Evolutionary conservation across 495 filamentous ascomycete genomes (phyloP), one percentile per base, ranked within the genome.

Genomic region (Penicillium steckii): DNA sequence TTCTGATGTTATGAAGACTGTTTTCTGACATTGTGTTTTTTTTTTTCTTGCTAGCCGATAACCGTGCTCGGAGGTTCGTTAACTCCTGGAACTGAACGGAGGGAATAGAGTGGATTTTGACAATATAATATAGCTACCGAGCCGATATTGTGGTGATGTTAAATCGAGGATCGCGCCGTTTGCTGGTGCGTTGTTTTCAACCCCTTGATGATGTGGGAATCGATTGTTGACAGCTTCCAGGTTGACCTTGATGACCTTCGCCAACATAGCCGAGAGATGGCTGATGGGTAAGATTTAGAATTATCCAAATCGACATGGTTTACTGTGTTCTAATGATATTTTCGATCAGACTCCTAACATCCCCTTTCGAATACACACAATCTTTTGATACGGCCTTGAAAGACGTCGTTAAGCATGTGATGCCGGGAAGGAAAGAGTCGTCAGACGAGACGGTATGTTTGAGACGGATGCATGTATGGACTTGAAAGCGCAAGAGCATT

Each of bases 241-340:
- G 89, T 98, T 61, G 96, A 91, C 75, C 80, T 99, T 52, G 95
- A 97, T 72, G 91, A 97, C 64, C 88, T 97, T 65, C 80, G 95
- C 67, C 81, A 88, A 55, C 92, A 96, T 74, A 95, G 89, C 65
- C 72, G 87, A 52, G 90, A 94, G 57, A 79, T 97, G 25, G 89
- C 95, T 57, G 90, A 97, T 56, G 91, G 91, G 78, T 83, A 70
- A 29, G 69, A 50, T 17, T 18, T 15, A 23, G 18, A 1, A 8
- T 17, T 48, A n/a, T 37, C 32, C 6, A 8, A 15, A 21, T 12
- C 21, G 38, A 23, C 15, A 41, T 29, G 19, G 2, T 53, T 3
- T 41, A 18, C 6, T 12, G 2, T 12, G 33, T 4, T 27, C 38
- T 48, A 15, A 51, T 26, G 2, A 13, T n/a, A 38, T 29, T 8